These are phyloP conservation scores for Backusella psychrophila DNA, from an alignment of 192 early-diverging fungal genomes.

Conservation along the genomic window DNA sequence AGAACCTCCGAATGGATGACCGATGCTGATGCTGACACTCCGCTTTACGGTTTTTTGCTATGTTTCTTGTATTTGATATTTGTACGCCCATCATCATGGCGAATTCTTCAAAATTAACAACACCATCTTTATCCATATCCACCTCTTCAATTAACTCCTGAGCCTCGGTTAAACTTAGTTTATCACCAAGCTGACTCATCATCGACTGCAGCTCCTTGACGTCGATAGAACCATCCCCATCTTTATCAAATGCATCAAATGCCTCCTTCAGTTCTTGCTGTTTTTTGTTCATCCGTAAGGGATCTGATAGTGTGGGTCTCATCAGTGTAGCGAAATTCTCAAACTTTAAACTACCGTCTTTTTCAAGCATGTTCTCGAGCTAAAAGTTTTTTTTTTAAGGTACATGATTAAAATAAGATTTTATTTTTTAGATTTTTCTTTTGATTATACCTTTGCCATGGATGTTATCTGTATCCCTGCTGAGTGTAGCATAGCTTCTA, in stretches of 20 bases:
- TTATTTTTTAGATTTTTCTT: constrained; percentile 48
- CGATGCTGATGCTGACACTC: constrained; percentile 13
- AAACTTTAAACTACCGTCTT: constrained; percentile 54
- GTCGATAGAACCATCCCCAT: constrained; percentile 30
- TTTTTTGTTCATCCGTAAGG: neutral
- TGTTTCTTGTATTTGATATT: neutral
- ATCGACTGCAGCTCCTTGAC: constrained; percentile 23
- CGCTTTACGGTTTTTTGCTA: neutral
- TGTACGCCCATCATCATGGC: constrained; percentile 33
- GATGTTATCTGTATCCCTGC: constrained; percentile 49
- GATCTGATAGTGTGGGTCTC: constrained; percentile 33
- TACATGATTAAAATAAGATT: constrained; percentile 43
- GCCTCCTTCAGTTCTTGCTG: constrained; percentile 31
- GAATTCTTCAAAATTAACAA: constrained; percentile 38
- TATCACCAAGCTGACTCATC: constrained; percentile 34
- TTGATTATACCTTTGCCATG: constrained; percentile 53
- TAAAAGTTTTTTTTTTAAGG: neutral
- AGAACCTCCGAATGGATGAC: constrained; percentile 10
- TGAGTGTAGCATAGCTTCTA: constrained; percentile 31
- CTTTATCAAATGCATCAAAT: constrained; percentile 36
- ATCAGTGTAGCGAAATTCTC: constrained; percentile 63
- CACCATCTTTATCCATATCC: constrained; percentile 31
- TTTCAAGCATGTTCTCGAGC: constrained; percentile 38
- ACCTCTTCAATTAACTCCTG: constrained; percentile 28
- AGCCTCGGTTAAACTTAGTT: constrained; percentile 21